Percentiles rank a stretch among this genome's conserved stretches.
Evolutionary conservation across 768 basidiomycete species (phyloP).

Genomic region (Tulasnella sp.): DNA sequence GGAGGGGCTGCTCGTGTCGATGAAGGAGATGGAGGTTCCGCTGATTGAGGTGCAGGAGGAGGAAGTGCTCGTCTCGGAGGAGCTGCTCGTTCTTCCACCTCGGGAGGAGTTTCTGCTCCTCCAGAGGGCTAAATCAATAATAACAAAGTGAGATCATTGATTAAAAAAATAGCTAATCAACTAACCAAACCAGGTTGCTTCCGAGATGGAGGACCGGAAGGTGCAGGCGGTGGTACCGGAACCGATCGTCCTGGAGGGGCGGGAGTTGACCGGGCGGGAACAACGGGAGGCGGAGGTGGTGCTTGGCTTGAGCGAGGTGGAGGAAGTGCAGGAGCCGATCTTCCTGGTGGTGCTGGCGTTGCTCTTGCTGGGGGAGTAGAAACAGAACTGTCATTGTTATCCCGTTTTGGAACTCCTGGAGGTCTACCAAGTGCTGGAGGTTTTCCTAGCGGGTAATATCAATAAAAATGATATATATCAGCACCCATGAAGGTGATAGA

Average conservation of each 20-base stretch:
- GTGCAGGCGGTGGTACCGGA: slow-evolving; percentile 17
- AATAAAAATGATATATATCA: slow-evolving; percentile 9
- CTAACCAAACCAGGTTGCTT: slow-evolving; percentile 1
- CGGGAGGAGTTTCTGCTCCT: background rate
- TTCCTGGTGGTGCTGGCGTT: slow-evolving; percentile 24
- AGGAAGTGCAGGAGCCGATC: slow-evolving; percentile 26
- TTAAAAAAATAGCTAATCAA: background rate
- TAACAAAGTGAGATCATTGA: background rate
- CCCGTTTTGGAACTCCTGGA: slow-evolving; percentile 48
- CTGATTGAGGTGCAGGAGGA: slow-evolving; percentile 12
- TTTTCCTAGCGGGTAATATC: slow-evolving; percentile 35
- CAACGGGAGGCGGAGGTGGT: slow-evolving; percentile 20
- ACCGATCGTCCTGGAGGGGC: slow-evolving; percentile 24
- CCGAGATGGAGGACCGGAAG: slow-evolving; percentile 13
- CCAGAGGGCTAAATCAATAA: background rate
- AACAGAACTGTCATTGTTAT: slow-evolving; percentile 18
- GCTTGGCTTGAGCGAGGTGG: slow-evolving; percentile 20
- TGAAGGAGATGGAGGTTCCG: slow-evolving; percentile 1
- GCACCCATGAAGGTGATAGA: slow-evolving; percentile 3
- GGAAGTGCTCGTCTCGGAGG: slow-evolving; percentile 17
- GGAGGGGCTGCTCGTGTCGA: slow-evolving; percentile 1
- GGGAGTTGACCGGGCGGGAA: slow-evolving; percentile 21
- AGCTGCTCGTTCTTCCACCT: slow-evolving; percentile 11
- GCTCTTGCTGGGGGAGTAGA: slow-evolving; percentile 23
- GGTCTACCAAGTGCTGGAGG: slow-evolving; percentile 51